Conservation (phyloP, 2,329 filamentous ascomycete species). For the Arachnopeziza araneosa region DNA sequence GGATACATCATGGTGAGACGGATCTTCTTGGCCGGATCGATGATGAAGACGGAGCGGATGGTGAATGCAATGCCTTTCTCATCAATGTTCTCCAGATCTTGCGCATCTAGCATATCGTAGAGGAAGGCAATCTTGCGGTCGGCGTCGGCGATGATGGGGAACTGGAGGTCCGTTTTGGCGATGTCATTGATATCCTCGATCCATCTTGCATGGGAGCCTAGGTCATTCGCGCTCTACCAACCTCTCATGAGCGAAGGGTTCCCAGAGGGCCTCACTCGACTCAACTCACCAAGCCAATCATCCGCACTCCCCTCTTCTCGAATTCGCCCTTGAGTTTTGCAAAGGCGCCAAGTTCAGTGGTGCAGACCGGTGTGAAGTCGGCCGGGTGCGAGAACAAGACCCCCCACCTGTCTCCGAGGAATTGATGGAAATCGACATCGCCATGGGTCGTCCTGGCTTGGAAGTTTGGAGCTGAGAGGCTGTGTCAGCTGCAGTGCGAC, state of each 20-base stretch:
- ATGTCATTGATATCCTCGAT: constrained; percentile 81
- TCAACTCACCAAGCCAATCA: constrained; percentile 62
- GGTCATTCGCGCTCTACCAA: constrained; percentile 63
- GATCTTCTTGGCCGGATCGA: constrained; percentile 87
- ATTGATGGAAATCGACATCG: constrained; percentile 73
- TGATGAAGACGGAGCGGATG: constrained; percentile 87
- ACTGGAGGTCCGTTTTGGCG: constrained; percentile 58
- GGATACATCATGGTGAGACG: constrained; percentile 86
- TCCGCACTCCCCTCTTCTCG: constrained; percentile 75
- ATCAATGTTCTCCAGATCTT: constrained; percentile 73
- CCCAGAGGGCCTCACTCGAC: not conserved
- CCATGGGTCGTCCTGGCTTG: constrained; percentile 70
- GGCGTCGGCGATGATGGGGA: constrained; percentile 63
- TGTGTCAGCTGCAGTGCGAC: not conserved
- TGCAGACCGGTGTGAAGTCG: constrained; percentile 90
- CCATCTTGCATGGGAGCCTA: constrained; percentile 77
- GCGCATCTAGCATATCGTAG: constrained; percentile 52
- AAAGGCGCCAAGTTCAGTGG: constrained; percentile 72
- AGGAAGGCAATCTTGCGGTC: constrained; percentile 60
- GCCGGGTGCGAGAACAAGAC: constrained; percentile 77
- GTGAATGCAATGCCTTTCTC: constrained; percentile 79
- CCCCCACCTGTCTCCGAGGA: constrained; percentile 68
- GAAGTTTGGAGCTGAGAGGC: constrained; percentile 64
- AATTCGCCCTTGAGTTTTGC: constrained; percentile 78
- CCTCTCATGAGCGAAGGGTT: not conserved